A percentile compares a stretch with the other conserved stretches of the same genome.
Conservation (phyloP, 2,329 filamentous ascomycete genomes). For the Chaetomiaceae sp. region DNA sequence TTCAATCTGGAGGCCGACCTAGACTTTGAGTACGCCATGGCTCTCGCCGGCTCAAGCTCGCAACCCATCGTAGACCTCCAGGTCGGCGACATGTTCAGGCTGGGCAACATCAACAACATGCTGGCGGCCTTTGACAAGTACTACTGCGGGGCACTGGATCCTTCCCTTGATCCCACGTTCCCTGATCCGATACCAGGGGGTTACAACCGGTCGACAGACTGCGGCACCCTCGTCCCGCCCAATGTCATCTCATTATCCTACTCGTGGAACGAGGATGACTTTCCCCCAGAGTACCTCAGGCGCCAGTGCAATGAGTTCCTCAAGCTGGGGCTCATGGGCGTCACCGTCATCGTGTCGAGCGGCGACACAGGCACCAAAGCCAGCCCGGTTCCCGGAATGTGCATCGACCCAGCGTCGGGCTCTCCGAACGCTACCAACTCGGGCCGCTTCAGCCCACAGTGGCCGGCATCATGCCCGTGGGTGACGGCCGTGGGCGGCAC, state of each 20-base stretch:
- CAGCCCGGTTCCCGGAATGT: constrained; percentile 39
- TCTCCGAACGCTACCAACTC: constrained; percentile 38
- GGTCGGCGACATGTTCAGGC: constrained; percentile 12
- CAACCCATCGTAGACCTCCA: constrained; percentile 19
- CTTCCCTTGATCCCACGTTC: constrained; percentile 39
- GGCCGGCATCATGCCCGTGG: constrained; percentile 36
- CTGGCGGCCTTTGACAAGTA: constrained; percentile 42
- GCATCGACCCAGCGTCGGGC: constrained; percentile 29
- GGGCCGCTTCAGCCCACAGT: constrained; percentile 38
- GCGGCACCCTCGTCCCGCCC: constrained; percentile 40
- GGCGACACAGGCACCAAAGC: constrained; percentile 31
- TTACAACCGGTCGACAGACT: constrained; percentile 34
- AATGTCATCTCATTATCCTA: constrained; percentile 54
- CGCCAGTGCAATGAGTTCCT: constrained; percentile 53
- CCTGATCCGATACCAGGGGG: constrained; percentile 31
- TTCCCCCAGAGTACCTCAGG: constrained; percentile 43
- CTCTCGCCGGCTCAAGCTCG: constrained; percentile 8
- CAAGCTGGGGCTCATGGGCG: constrained; percentile 50
- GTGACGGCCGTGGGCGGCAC: constrained; percentile 31
- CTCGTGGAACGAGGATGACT: constrained; percentile 45
- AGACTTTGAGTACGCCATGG: constrained; percentile 4
- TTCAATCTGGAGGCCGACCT: constrained; percentile 5
- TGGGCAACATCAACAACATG: constrained; percentile 36
- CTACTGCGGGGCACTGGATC: constrained; percentile 38
- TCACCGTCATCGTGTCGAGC: constrained; percentile 33